These are phyloP conservation scores for Claviceps monticola DNA, from an alignment of 2,329 filamentous ascomycete genomes.

Conservation along the genomic window DNA sequence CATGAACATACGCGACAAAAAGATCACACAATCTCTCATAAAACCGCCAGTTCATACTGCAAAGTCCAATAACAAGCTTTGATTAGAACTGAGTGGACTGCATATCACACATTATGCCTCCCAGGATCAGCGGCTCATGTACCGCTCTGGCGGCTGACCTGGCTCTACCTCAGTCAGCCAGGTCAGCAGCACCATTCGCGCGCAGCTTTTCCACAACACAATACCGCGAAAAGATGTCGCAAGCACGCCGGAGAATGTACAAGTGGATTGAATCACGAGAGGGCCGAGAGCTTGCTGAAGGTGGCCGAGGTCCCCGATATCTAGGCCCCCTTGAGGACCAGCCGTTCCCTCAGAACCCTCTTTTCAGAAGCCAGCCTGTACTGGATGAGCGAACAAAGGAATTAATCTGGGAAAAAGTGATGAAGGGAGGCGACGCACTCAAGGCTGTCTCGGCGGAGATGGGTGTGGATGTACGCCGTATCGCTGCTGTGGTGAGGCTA, in stretches of 20 bases:
- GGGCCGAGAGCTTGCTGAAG: slow-evolving; percentile 14
- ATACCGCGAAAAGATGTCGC: slow-evolving; percentile 23
- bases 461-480: slow-evolving; percentile 67
- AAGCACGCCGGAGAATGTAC: slow-evolving; percentile 23
- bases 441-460: slow-evolving; percentile 65
- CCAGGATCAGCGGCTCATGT: slow-evolving; percentile 14
- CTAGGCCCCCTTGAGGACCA: slow-evolving; percentile 24
- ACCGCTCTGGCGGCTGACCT: slow-evolving; percentile 13
- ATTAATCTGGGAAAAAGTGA: slow-evolving; percentile 58
- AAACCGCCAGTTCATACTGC: no score
- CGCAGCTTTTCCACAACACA: slow-evolving; percentile 27
- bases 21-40: no score
- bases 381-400: slow-evolving; percentile 61
- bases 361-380: slow-evolving; percentile 58
- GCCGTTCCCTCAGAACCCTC: slow-evolving; percentile 62
- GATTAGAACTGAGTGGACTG: background rate
- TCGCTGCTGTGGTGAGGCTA: slow-evolving; percentile 73
- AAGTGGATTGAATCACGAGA: slow-evolving; percentile 21
- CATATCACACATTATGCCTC: slow-evolving; percentile 3
- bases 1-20: background rate
- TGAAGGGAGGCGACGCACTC: slow-evolving; percentile 50
- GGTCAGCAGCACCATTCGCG: slow-evolving; percentile 6
- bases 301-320: slow-evolving; percentile 21
- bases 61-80: background rate
- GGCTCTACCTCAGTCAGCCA: slow-evolving; percentile 1